These are phyloP conservation scores for Neonectria ditissima DNA, from an alignment of 2,329 filamentous ascomycete species.

Conservation along the genomic window DNA sequence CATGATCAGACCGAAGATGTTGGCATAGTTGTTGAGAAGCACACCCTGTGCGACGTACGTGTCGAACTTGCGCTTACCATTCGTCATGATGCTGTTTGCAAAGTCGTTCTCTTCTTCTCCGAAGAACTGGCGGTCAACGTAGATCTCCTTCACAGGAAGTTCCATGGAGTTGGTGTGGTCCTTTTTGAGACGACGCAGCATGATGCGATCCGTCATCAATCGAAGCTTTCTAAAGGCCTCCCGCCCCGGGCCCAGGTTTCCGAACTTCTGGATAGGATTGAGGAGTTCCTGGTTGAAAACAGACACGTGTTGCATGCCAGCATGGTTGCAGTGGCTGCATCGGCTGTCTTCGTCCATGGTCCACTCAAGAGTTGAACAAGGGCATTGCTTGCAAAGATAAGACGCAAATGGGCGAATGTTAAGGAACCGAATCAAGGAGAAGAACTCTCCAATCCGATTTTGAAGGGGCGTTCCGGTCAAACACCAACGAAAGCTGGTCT, in stretches of 20 bases:
- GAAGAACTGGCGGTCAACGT: conserved; percentile 95
- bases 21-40: conserved; percentile 96
- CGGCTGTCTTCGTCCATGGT: conserved; percentile 76
- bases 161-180: conserved; percentile 97
- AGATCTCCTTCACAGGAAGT: conserved; percentile 92
- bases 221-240: conserved; percentile 85
- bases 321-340: conserved; percentile 72
- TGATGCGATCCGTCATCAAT: conserved; percentile 90
- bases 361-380: conserved; percentile 88
- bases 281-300: conserved; percentile 96
- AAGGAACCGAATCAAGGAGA: conserved; percentile 92
- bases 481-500: conserved; percentile 93
- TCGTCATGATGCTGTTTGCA: conserved; percentile 94
- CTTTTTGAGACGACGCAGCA: conserved; percentile 94
- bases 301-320: conserved; percentile 58
- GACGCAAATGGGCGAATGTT: conserved; percentile 90
- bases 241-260: conserved; percentile 70
- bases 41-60: conserved; percentile 96
- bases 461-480: conserved; percentile 94
- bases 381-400: conserved; percentile 91
- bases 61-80: conserved; percentile 88
- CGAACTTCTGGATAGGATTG: conserved; percentile 79
- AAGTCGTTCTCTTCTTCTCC: conserved; percentile 97
- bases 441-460: conserved; percentile 97
- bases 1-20: conserved; percentile 99